Evolutionary conservation across 805 yeast species (phyloP).

Genomic region (Candida pseudofarinosa): DNA sequence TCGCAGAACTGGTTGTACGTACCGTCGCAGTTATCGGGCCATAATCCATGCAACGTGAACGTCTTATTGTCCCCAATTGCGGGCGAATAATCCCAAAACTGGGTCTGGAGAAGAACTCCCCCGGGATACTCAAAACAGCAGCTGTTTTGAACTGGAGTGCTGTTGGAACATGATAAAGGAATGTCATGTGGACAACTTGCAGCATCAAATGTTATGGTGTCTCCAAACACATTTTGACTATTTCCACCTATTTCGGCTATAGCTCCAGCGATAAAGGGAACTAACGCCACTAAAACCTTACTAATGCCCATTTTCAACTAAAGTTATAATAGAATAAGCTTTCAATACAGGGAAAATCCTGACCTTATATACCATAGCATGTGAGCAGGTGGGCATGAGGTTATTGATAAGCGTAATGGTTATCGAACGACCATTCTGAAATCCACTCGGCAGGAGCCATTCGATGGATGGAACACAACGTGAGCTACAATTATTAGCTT

Average conservation of each 20-base stretch:
- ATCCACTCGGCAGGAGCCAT: neutral
- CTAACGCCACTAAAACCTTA: neutral
- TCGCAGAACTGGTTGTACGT: slow-evolving; percentile 35
- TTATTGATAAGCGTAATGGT: neutral
- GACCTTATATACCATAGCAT: too few relatives aligned
- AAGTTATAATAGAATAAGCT: too few relatives aligned
- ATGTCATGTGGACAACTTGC: slow-evolving; percentile 50
- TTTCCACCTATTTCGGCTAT: neutral
- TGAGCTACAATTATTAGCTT: neutral
- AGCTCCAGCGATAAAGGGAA: neutral
- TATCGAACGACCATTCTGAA: neutral
- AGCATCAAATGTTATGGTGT: neutral
- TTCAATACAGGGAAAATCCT: too few relatives aligned
- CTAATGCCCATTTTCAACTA: too few relatives aligned
- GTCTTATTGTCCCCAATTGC: slow-evolving; percentile 30
- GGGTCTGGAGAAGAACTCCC: slow-evolving; percentile 39
- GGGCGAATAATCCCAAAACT: slow-evolving; percentile 38
- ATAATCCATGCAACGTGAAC: slow-evolving; percentile 43
- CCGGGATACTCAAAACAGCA: slow-evolving; percentile 41
- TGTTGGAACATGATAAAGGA: slow-evolving; percentile 60
- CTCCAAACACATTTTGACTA: neutral
- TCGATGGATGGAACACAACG: neutral
- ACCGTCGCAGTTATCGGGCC: slow-evolving; percentile 43
- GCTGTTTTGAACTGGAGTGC: slow-evolving; percentile 47
- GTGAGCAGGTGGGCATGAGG: neutral